phyloP scores from a whole-genome alignment of 306 rosid genomes.

The Prunus dulcis region DNA sequence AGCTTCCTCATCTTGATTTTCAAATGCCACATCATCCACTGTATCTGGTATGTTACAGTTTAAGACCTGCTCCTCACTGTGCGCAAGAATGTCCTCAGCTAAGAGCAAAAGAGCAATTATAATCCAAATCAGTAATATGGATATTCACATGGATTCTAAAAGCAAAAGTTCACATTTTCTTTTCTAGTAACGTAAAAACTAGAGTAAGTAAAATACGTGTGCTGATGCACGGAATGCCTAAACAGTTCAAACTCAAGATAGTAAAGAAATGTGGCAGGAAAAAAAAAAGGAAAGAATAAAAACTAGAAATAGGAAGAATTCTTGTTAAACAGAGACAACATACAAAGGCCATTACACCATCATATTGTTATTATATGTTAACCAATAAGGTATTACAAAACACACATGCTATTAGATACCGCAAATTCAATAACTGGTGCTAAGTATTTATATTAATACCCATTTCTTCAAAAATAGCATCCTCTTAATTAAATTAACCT shows the following conservation, averaged over 20 bases:
- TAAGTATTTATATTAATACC: neutral
- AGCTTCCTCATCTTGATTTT: conserved; percentile 34
- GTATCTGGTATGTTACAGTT: conserved; percentile 28
- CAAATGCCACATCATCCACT: conserved; percentile 25
- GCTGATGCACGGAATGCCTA: neutral
- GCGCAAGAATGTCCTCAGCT: conserved; percentile 22
- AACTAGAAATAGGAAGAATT: neutral
- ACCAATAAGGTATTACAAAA: neutral
- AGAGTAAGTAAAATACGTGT: neutral
- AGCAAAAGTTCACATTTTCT: neutral
- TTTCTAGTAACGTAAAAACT: neutral
- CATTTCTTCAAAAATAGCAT: neutral
- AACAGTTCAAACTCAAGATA: neutral
- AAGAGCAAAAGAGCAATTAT: conserved; percentile 1
- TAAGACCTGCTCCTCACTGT: conserved; percentile 31
- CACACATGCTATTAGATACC: neutral
- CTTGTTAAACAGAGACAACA: neutral
- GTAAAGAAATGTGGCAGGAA: neutral
- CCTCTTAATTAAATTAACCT: neutral
- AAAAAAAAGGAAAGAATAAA: neutral
- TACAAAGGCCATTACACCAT: conserved; percentile 5
- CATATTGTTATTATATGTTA: neutral
- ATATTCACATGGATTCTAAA: neutral
- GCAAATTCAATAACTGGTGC: neutral
- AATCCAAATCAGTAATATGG: conserved; percentile 19